Evolutionary conservation across 768 basidiomycete genomes (phyloP).

Genomic region (Trametes meyenii): DNA sequence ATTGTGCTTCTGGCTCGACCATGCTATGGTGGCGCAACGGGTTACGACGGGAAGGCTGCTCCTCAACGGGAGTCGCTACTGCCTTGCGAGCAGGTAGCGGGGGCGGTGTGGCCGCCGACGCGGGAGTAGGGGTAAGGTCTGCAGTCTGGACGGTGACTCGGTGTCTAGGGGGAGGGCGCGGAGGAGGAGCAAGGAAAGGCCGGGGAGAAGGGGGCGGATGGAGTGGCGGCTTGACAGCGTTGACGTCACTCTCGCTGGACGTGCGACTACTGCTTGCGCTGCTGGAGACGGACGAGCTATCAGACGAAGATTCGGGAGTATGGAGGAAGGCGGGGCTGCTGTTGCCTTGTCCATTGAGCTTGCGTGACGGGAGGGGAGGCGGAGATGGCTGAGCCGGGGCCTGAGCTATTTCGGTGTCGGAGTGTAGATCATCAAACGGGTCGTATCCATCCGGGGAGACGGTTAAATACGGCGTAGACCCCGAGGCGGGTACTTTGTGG

Average conservation of each 20-base stretch:
- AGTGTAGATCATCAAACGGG: slow-evolving; percentile 16
- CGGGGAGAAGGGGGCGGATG: slow-evolving; percentile 24
- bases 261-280: slow-evolving; percentile 40
- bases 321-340: slow-evolving; percentile 1
- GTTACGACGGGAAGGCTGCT: slow-evolving; percentile 10
- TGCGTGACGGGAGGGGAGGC: slow-evolving; percentile 20
- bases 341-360: slow-evolving; percentile 6
- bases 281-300: slow-evolving; percentile 29
- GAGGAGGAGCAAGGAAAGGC: slow-evolving; percentile 24
- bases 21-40: slow-evolving; percentile 21
- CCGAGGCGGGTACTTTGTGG: not conserved
- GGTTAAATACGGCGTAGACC: slow-evolving; percentile 1
- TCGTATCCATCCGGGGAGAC: slow-evolving; percentile 10
- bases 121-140: slow-evolving; percentile 18
- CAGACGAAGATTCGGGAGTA: slow-evolving; percentile 18
- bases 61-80: slow-evolving; percentile 19
- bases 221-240: slow-evolving; percentile 23
- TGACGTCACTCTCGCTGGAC: slow-evolving; percentile 43
- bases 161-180: slow-evolving; percentile 28
- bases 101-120: slow-evolving; percentile 35
- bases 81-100: slow-evolving; percentile 38
- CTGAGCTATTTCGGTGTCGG: slow-evolving; percentile 9
- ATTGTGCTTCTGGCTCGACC: slow-evolving; percentile 13
- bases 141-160: slow-evolving; percentile 15
- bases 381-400: not conserved